Percentiles rank a stretch among this genome's conserved stretches.
Evolutionary conservation across 441 rosid species (phyloP).

Genomic region (Populus hybrid): DNA sequence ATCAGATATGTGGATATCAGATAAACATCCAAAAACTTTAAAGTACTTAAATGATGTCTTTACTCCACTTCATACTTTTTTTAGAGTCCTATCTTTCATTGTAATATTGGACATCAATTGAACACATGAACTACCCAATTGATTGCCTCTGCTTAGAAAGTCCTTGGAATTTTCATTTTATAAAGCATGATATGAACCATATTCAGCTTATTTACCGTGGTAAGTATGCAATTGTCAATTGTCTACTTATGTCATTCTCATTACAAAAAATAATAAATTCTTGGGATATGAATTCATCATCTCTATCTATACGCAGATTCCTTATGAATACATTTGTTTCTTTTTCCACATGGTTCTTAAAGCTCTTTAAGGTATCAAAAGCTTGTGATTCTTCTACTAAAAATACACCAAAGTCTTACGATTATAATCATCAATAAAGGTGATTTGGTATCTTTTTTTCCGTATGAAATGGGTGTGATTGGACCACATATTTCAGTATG

Average conservation of each 20-base stretch:
- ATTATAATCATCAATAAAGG: background rate
- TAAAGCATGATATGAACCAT: background rate
- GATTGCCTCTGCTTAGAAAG: too few relatives aligned
- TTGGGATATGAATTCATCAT: background rate
- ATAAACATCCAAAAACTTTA: background rate
- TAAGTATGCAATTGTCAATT: rapidly evolving
- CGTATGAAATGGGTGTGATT: background rate
- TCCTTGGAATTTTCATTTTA: too few relatives aligned
- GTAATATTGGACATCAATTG: background rate
- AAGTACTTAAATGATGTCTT: background rate
- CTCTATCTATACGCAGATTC: background rate
- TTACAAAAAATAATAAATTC: background rate
- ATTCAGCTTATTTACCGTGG: background rate
- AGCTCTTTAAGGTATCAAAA: background rate
- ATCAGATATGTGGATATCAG: background rate
- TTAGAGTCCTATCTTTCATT: background rate
- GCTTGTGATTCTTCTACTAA: background rate
- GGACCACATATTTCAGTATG: rapidly evolving
- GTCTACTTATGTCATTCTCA: background rate
- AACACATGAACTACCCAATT: background rate
- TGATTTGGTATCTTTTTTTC: too few relatives aligned
- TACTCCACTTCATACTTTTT: background rate
- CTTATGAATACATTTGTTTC: background rate
- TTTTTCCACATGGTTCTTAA: background rate
- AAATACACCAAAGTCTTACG: too few relatives aligned